Conservation (phyloP, 2,329 filamentous ascomycete species). For the Penicillium sp. region DNA sequence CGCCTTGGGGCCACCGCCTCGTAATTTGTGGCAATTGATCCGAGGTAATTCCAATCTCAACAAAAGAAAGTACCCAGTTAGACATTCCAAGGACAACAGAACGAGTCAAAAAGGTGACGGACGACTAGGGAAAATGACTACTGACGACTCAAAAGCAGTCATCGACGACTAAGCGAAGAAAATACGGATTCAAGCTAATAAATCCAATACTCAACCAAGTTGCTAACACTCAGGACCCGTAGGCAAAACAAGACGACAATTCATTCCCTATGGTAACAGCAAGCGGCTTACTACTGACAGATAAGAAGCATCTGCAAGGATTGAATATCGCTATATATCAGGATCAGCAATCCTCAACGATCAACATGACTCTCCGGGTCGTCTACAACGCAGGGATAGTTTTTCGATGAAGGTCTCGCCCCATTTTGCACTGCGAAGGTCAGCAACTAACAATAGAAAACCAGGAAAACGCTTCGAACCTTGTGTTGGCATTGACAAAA, state of each 20-base stretch:
- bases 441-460: background rate
- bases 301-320: background rate
- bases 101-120: background rate
- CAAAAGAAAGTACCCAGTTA: background rate
- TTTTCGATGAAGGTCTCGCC: constrained; percentile 33
- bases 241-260: background rate
- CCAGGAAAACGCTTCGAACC: constrained; percentile 39
- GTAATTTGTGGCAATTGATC: background rate
- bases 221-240: background rate
- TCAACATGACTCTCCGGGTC: constrained; percentile 8
- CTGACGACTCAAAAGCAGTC: background rate
- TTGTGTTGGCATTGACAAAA: constrained; percentile 92
- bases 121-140: background rate
- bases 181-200: background rate
- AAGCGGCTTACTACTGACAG: background rate
- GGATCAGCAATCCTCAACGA: background rate
- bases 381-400: constrained; percentile 19
- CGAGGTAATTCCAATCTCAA: background rate
- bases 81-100: background rate
- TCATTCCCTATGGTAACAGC: background rate
- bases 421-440: constrained; percentile 32
- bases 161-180: background rate
- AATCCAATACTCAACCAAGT: background rate
- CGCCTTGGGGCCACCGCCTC: background rate
- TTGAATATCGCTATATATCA: background rate